phyloP scores from a whole-genome alignment of 495 filamentous ascomycete species.

The Podospora sp. region DNA sequence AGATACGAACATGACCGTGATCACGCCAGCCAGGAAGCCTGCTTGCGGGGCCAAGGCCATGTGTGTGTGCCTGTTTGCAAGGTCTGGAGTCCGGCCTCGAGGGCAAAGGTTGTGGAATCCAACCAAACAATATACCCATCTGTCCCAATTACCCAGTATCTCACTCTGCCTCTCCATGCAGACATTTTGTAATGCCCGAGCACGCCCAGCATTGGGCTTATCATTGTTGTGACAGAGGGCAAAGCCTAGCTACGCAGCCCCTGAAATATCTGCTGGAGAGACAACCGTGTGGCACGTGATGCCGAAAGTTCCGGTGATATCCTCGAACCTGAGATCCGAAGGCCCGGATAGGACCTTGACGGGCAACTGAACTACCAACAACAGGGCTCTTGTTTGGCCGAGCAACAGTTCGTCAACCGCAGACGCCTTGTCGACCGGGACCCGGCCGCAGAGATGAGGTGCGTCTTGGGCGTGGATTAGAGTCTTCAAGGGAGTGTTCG shows the following conservation, averaged over 20 bases:
- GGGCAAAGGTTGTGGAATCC: not conserved
- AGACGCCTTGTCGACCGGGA: not conserved
- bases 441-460: not conserved
- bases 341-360: not conserved
- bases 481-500: not conserved
- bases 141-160: not conserved
- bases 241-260: no score
- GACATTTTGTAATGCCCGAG: not conserved
- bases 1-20: slow-evolving; percentile 31
- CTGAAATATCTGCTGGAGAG: no score
- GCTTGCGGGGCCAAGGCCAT: slow-evolving; percentile 26
- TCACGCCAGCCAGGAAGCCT: slow-evolving; percentile 22
- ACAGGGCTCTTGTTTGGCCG: not conserved
- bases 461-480: not conserved
- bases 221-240: no score
- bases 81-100: not conserved
- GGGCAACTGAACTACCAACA: not conserved
- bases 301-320: no score
- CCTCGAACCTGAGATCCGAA: no score
- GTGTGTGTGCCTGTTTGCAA: not conserved
- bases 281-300: no score
- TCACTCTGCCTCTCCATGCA: not conserved
- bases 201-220: not conserved
- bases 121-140: not conserved
- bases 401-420: not conserved